Evolutionary conservation across 148 eudicot species (phyloP).

Genomic region (Rhododendron mucronatum): DNA sequence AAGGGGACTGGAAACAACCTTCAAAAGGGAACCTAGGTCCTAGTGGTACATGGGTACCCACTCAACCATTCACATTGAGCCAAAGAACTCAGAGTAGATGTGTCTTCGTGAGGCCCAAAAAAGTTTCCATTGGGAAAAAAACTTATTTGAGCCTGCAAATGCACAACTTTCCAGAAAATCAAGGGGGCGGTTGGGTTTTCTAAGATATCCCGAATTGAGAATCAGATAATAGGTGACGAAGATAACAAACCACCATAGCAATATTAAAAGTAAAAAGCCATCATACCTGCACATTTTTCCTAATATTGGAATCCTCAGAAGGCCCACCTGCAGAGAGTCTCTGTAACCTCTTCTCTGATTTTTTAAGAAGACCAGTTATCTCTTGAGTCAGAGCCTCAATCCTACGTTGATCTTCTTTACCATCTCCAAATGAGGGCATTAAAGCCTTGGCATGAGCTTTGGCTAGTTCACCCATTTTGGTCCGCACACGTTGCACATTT

Average conservation of each 20-base stretch:
- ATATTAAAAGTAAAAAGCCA: background rate
- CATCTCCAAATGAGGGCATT: constrained; percentile 91
- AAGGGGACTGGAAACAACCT: background rate
- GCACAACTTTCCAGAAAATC: background rate
- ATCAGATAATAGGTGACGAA: background rate
- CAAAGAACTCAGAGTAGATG: background rate
- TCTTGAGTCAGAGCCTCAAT: constrained; percentile 82
- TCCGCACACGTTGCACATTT: constrained; percentile 63
- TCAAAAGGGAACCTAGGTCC: background rate
- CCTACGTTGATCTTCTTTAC: constrained; percentile 74
- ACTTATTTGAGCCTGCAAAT: background rate
- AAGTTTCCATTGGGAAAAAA: background rate
- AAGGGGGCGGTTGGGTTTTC: background rate
- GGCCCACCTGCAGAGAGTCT: constrained; percentile 73
- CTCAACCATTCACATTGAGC: background rate
- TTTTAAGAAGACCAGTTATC: constrained; percentile 73
- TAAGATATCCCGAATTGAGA: background rate
- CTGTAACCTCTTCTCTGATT: constrained; percentile 77
- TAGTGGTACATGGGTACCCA: background rate
- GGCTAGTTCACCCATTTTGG: constrained; percentile 77
- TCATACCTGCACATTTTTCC: constrained; percentile 91
- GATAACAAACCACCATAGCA: background rate
- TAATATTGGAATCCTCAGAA: constrained; percentile 82
- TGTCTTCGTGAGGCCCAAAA: background rate
- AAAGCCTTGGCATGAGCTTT: constrained; percentile 97